These are phyloP conservation scores for Tolypocladium pustulatum DNA, from an alignment of 2,329 filamentous ascomycete genomes.

Conservation along the genomic window DNA sequence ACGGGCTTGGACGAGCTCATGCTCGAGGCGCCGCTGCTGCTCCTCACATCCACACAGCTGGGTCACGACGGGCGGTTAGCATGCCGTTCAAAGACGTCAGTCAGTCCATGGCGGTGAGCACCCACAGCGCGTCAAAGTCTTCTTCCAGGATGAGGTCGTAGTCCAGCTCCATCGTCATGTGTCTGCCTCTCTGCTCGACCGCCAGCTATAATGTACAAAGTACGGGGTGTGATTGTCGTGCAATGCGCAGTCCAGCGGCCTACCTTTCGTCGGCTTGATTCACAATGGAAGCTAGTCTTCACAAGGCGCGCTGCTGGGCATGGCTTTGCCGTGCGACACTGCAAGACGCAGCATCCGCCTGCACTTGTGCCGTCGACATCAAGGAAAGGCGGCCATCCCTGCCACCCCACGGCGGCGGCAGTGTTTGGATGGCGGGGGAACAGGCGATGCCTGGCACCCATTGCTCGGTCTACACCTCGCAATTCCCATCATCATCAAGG, in stretches of 20 bases:
- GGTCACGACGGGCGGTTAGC: neutral
- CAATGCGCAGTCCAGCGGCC: neutral
- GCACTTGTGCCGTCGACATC: neutral
- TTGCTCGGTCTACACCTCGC: neutral
- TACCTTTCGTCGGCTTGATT: neutral
- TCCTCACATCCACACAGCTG: slow-evolving; percentile 27
- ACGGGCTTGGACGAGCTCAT: slow-evolving; percentile 1
- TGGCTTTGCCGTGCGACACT: neutral
- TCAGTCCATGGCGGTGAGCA: neutral
- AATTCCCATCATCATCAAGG: neutral
- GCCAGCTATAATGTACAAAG: neutral
- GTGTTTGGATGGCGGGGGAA: neutral
- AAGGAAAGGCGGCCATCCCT: neutral
- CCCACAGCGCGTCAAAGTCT: slow-evolving; percentile 47
- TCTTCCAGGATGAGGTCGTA: slow-evolving; percentile 32
- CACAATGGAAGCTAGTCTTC: neutral
- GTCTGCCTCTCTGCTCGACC: neutral
- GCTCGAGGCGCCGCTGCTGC: slow-evolving; percentile 8
- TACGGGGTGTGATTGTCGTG: too few relatives aligned
- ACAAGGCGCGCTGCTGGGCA: neutral
- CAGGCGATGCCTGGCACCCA: too few relatives aligned
- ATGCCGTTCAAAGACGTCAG: too few relatives aligned
- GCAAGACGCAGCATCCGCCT: neutral
- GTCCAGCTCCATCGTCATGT: slow-evolving; percentile 5
- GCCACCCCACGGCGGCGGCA: too few relatives aligned